Percentiles rank a stretch among this genome's conserved stretches.
phyloP scores from a whole-genome alignment of 331 rosid genomes.

The Acacia pycnantha region DNA sequence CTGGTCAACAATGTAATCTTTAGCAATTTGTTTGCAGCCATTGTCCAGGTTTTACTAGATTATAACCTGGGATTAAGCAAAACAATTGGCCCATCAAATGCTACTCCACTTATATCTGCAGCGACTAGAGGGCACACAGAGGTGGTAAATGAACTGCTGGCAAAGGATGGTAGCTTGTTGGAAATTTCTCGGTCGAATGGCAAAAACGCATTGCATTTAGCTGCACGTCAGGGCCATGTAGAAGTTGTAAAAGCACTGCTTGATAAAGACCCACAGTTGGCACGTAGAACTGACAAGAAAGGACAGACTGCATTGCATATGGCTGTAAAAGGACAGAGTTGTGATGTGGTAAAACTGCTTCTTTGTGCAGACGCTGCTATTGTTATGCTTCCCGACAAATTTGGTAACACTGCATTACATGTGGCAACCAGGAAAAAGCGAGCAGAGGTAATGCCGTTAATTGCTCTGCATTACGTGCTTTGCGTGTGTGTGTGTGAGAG shows the following conservation, averaged over 20 bases:
- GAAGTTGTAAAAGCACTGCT: slow-evolving; percentile 80
- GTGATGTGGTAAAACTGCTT: slow-evolving; percentile 89
- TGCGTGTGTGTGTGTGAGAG: not conserved
- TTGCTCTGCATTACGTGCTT: slow-evolving; percentile 17
- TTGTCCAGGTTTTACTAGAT: slow-evolving; percentile 79
- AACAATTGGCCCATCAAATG: slow-evolving; percentile 78
- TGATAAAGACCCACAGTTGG: slow-evolving; percentile 79
- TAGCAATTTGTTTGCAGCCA: slow-evolving; percentile 50
- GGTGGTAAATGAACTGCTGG: slow-evolving; percentile 82
- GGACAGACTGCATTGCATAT: slow-evolving; percentile 99
- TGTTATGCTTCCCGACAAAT: slow-evolving; percentile 99
- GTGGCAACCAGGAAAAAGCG: slow-evolving; percentile 97
- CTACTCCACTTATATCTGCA: slow-evolving; percentile 92
- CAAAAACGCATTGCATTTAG: slow-evolving; percentile 89
- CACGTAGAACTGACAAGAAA: slow-evolving; percentile 94
- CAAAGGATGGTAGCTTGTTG: slow-evolving; percentile 72
- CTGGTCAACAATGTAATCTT: slow-evolving; percentile 21
- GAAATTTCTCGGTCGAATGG: slow-evolving; percentile 84
- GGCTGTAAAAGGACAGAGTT: slow-evolving; percentile 97
- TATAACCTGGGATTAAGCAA: slow-evolving; percentile 76
- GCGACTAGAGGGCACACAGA: slow-evolving; percentile 81
- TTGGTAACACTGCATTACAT: slow-evolving; percentile 89
- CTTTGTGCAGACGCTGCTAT: slow-evolving; percentile 94
- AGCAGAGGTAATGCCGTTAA: slow-evolving; percentile 63
- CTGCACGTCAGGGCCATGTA: slow-evolving; percentile 94